Evolutionary conservation across 2,329 filamentous ascomycete genomes (phyloP), one percentile per base, ranked within the genome.

Genomic region (Alternaria atra): DNA sequence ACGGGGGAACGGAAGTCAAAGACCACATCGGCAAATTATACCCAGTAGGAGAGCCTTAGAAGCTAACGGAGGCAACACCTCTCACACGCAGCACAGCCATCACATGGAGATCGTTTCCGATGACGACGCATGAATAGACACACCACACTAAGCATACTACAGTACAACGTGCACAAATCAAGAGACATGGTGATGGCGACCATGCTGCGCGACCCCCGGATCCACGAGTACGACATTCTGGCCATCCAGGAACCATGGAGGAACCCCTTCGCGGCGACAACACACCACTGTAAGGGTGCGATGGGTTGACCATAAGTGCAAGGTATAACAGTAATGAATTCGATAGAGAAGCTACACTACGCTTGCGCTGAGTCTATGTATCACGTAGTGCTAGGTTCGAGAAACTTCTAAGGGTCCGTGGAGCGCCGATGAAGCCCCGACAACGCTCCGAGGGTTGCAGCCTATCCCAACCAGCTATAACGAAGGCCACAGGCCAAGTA

Each of bases 101-200:
- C 46, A 68, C 9, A 60, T 62, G 52, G 58, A 64, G 23, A 57
- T 64, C 43, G 50, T 63, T 39, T 55, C 47, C 13, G 25, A 63
- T 34, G 59, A 50, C 15, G 57, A 63, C 48, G 50, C 57, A 65
- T 65, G 46, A 65, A 63, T 52, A 56, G 52, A 30, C 44, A 61
- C 35, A 59, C 32, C 30, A 67, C 34, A 55, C 34, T 66, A 46
- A 68, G 52, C 55, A 69, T 69, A 63, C 60, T 70, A 64, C 58
- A 68, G 66, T 69, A 70, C 47, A 69, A 67, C 62, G 61, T 67
- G 15, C 35, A 37, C 35, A 69, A 61, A 53, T 70, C 62, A 35
- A 67, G 63, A 58, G 65, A 69, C 43, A 64, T 58, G 23, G 68
- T 72, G 5, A 70, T 73, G 47, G 67, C 65, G 32, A 56, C 58